Evolutionary conservation across 2,329 filamentous ascomycete species (phyloP), one percentile per base, ranked within the genome.

Genomic region (Penicillium sp.): DNA sequence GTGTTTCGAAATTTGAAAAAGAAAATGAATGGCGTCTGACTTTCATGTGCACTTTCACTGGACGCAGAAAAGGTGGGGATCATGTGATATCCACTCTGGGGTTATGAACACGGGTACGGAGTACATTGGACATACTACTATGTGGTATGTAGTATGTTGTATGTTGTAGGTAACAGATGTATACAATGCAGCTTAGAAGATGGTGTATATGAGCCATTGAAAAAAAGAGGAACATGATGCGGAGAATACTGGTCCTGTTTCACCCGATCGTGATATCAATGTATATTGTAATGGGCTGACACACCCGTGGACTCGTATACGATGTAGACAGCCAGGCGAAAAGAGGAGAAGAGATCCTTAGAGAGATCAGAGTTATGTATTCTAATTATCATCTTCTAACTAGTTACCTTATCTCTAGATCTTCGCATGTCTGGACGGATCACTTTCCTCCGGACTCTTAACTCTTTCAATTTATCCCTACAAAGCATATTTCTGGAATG

Each of bases 31-130:
- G 41, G 40, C 31, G 17, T 34, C 17, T 53, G 43, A 57, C 45
- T 43, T 49, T 58, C 35, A 48, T 31, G 21, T 26, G 8, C 9
- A 6, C 21, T 42, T n/a, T 47, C 3, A 58, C 58, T 59, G 57
- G 57, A 26, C 2, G 8, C 2, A 13, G 33, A 28, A 54, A 54
- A 51, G 21, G 44, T 19, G 47, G 32, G 42, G 43, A 58, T 64
- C 61, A 64, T 58, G 57, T 62, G 58, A 64, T 59, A 52, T 17
- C 46, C 44, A 43, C 42, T 34, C 26, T 41, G 46, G 31, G 22
- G 15, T 31, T 7, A 7, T 31, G 29, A 15, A 31, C 31, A 29
- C 28, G 19, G 19, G 12, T 35, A 19, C 10, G 10, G 19, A 12
- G 12, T 35, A 19, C 10, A 28, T 10, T 9, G 8, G 8, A 9